Base-by-base conservation (phyloP, 495 filamentous ascomycete species). In the Penicillium coprophilum region DNA sequence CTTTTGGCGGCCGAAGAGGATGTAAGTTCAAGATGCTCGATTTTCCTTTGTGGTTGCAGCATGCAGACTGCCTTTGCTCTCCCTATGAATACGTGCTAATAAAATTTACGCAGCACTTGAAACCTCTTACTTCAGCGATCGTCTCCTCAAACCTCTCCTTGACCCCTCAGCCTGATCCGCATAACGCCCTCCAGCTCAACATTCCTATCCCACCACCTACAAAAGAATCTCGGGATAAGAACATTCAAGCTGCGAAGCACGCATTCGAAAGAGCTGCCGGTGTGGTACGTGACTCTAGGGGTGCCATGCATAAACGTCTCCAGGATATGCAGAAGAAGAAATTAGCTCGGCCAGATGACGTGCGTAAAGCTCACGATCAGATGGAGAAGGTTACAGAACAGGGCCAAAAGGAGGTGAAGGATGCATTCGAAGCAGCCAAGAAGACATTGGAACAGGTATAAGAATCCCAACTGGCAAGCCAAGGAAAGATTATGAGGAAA, bases 351-450 rank as follows among this genome's bases (percentile, higher is more conserved):
- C 81, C 82, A 19, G 90, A 94, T 68, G 83, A 90, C 67, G 72
- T 85, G 65, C 76, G 82, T 59, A 86, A 83, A 65, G 83, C 86
- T 7, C 79, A 84, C 41, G 80, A 82, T 46, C 79, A 82, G 74
- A 81, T 92, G 81, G 87, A 91, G 63, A 90, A 90, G 73, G 60
- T 89, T 53, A 83, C 88, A 36, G 87, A 92, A 56, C 85, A 85
- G 65, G 80, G 82, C 48, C 79, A 84, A 62, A 81, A 75, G 56
- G 85, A 85, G 56, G 82, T 92, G 15, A 87, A 86, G 71, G 80
- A 78, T 55, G 71, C 82, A 31, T 87, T 90, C 66, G 89, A 93
- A 59, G 76, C 76, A 27, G 80, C 81, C 11, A 80, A 81, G 68
- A 86, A 84, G 72, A 75, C 71, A 13, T 68, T 87, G 67, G 82